Conservation (phyloP, 495 filamentous ascomycete genomes). For the Lepidopterella palustris region DNA sequence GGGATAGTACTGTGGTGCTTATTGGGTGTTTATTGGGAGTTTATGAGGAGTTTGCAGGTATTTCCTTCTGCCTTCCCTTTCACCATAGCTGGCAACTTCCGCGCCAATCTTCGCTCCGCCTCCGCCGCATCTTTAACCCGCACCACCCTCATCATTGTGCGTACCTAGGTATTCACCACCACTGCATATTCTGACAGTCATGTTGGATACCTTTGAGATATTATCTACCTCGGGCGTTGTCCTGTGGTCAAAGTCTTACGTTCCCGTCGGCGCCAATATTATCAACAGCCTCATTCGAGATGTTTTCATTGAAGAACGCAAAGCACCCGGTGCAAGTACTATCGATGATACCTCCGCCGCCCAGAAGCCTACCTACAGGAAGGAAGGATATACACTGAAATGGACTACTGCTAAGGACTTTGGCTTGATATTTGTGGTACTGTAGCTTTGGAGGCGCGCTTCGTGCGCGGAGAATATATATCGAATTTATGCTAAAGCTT, state of each 20-base stretch:
- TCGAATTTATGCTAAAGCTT: slow-evolving; percentile 5
- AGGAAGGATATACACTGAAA: slow-evolving; percentile 90
- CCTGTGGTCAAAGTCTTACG: slow-evolving; percentile 87
- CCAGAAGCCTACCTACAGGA: slow-evolving; percentile 67
- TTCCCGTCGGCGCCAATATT: slow-evolving; percentile 67
- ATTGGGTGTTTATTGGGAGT: neutral
- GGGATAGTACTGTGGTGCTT: neutral
- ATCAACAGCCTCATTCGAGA: slow-evolving; percentile 94
- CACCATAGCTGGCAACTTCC: slow-evolving; percentile 1
- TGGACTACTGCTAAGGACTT: slow-evolving; percentile 90
- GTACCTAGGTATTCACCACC: neutral
- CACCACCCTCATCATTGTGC: slow-evolving; percentile 1
- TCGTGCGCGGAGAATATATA: neutral
- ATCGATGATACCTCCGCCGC: slow-evolving; percentile 52
- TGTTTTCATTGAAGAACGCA: slow-evolving; percentile 92
- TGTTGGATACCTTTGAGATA: slow-evolving; percentile 96
- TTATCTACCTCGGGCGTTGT: slow-evolving; percentile 93
- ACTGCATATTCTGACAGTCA: slow-evolving; percentile 34
- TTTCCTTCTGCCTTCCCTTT: neutral
- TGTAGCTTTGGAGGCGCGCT: slow-evolving; percentile 32
- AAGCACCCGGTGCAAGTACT: slow-evolving; percentile 52
- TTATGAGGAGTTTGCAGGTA: neutral
- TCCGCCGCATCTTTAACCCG: neutral
- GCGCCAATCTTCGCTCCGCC: neutral
- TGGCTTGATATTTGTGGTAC: slow-evolving; percentile 90